Evolutionary conservation across 2,329 filamentous ascomycete species (phyloP).

Genomic region (Verticillium albo-atrum): DNA sequence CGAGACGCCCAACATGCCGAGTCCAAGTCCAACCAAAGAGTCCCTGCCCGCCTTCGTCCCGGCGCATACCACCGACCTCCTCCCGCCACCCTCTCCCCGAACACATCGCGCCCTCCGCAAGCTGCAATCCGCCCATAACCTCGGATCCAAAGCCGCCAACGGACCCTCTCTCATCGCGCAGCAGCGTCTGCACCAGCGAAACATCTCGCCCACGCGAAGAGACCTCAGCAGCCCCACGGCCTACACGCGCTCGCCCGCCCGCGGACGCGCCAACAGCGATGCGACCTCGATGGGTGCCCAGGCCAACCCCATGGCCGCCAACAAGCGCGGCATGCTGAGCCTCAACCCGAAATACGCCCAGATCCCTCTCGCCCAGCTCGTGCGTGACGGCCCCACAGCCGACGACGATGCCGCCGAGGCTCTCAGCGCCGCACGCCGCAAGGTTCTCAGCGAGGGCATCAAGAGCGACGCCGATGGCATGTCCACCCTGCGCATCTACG

Average conservation of each 20-base stretch:
- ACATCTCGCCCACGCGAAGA: constrained; percentile 10
- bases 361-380: constrained; percentile 66
- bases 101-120: constrained; percentile 66
- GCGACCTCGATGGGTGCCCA: constrained; percentile 42
- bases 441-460: constrained; percentile 71
- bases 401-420: constrained; percentile 63
- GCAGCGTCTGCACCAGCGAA: constrained; percentile 47
- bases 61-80: constrained; percentile 35
- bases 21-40: constrained; percentile 26
- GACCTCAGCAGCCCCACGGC: constrained; percentile 11
- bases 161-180: constrained; percentile 59
- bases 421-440: constrained; percentile 66
- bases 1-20: constrained; percentile 18
- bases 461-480: constrained; percentile 77
- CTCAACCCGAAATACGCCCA: constrained; percentile 40
- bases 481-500: constrained; percentile 90
- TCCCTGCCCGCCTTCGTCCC: constrained; percentile 20
- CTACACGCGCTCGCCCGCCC: constrained; percentile 37
- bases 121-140: constrained; percentile 70
- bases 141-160: constrained; percentile 50
- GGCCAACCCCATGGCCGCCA: constrained; percentile 28
- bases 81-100: constrained; percentile 56
- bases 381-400: constrained; percentile 72
- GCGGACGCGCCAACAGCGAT: constrained; percentile 71
- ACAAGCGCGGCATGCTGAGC: constrained; percentile 26